Percentiles rank a stretch among this genome's conserved stretches.
Evolutionary conservation across 331 rosid genomes (phyloP).

Genomic region (Phaseolus coccineus): DNA sequence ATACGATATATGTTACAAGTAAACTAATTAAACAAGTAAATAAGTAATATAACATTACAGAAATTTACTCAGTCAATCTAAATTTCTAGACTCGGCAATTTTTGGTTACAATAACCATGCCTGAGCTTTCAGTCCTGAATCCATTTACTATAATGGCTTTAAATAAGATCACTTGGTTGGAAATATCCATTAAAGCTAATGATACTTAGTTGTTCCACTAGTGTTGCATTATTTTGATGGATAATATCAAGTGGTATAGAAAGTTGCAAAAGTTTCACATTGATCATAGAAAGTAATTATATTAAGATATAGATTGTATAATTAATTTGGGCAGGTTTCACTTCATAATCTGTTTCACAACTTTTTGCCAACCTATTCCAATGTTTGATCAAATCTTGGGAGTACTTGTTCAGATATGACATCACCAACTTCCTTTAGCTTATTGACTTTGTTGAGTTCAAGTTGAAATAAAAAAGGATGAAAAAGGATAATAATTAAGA

Average conservation of each 20-base stretch:
- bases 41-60: not conserved
- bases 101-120: slow-evolving; percentile 8
- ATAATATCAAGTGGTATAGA: too few species aligned
- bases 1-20: not conserved
- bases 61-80: slow-evolving; percentile 28
- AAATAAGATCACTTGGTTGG: slow-evolving; percentile 1
- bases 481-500: not conserved
- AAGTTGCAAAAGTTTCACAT: too few species aligned
- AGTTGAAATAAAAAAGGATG: slow-evolving; percentile 33
- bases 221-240: too few species aligned
- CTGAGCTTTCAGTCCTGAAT: not conserved
- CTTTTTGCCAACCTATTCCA: not conserved
- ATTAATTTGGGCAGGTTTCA: not conserved
- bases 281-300: too few species aligned
- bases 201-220: too few species aligned
- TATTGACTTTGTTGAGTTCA: slow-evolving; percentile 39
- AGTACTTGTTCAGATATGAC: slow-evolving; percentile 23
- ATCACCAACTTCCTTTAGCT: not conserved
- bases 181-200: too few species aligned
- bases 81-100: slow-evolving; percentile 31
- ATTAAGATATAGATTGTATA: not conserved
- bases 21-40: slow-evolving; percentile 5
- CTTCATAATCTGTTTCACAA: not conserved
- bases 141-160: not conserved
- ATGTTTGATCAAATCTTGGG: slow-evolving; percentile 27